These are phyloP conservation scores for Sambucus nigra DNA, from an alignment of 129 eudicot species.

Conservation along the genomic window DNA sequence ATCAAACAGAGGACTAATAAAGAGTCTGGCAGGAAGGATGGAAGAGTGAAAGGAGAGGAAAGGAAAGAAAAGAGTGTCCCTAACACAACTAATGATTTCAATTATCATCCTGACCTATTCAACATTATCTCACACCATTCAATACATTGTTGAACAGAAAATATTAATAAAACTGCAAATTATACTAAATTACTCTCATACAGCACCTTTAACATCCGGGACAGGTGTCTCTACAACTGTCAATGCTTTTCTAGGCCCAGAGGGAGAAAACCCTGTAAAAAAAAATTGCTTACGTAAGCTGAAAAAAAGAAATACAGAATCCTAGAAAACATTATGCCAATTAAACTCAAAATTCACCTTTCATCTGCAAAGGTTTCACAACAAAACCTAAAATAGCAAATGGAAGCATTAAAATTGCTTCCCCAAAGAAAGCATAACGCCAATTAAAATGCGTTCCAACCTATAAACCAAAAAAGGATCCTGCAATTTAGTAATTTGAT, in stretches of 20 bases:
- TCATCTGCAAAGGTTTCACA: constrained; percentile 83
- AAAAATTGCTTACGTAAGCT: constrained; percentile 8
- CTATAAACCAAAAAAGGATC: constrained; percentile 24
- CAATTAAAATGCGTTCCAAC: constrained; percentile 51
- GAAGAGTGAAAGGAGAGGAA: too few species aligned
- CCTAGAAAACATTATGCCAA: neutral
- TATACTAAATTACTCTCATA: neutral
- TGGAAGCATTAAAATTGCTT: constrained; percentile 80
- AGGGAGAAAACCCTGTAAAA: constrained; percentile 58
- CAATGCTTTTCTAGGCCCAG: constrained; percentile 32
- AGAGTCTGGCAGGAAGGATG: too few species aligned
- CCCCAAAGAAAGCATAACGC: constrained; percentile 85
- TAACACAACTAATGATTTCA: too few species aligned
- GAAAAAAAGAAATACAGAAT: neutral
- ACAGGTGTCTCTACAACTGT: constrained; percentile 29
- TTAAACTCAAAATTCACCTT: constrained; percentile 38
- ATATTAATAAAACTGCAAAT: neutral
- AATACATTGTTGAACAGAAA: too few species aligned
- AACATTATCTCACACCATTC: too few species aligned
- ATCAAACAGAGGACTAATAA: too few species aligned
- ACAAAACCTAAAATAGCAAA: constrained; percentile 78
- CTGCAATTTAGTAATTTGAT: too few species aligned
- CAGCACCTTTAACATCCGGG: constrained; percentile 52
- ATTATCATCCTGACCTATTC: too few species aligned
- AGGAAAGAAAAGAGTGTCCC: too few species aligned